A percentile compares a stretch with the other conserved stretches of the same genome.
phyloP scores from a whole-genome alignment of 2,329 filamentous ascomycete species.

The Sporothrix protearum region DNA sequence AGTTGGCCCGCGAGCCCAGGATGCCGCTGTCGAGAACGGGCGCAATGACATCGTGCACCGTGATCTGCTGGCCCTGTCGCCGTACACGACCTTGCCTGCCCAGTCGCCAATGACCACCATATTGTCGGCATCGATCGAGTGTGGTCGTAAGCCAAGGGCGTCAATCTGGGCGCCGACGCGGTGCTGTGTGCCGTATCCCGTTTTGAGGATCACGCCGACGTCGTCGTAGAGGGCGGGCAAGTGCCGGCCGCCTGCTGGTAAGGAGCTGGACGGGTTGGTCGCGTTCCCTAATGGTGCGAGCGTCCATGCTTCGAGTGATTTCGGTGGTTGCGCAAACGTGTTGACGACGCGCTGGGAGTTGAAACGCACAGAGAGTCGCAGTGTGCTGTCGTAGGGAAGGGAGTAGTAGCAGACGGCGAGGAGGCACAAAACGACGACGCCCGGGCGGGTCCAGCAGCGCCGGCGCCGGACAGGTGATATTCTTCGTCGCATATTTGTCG shows the following conservation, averaged over 20 bases:
- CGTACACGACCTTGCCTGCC: conserved; percentile 34
- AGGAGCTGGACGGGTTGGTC: conserved; percentile 30
- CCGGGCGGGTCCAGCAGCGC: conserved; percentile 8
- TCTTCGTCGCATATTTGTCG: conserved; percentile 2
- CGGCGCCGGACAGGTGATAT: conserved; percentile 17
- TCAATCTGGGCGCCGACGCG: conserved; percentile 47
- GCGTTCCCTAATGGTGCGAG: conserved; percentile 18
- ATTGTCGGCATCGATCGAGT: conserved; percentile 40
- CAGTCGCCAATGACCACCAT: conserved; percentile 53
- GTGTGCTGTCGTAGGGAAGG: conserved; percentile 34
- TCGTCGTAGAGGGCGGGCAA: conserved; percentile 45
- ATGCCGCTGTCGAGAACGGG: conserved; percentile 32
- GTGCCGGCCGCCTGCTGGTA: conserved; percentile 23
- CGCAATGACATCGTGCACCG: conserved; percentile 43
- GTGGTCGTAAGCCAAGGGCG: conserved; percentile 41
- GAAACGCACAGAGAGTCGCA: conserved; percentile 33
- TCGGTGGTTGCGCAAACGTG: conserved; percentile 38
- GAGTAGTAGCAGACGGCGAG: conserved; percentile 29
- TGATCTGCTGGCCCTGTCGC: conserved; percentile 31
- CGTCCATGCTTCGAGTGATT: conserved; percentile 20
- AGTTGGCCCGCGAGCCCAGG: conserved; percentile 36
- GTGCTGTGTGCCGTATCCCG: conserved; percentile 52
- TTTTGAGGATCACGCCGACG: conserved; percentile 53
- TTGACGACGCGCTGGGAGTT: conserved; percentile 32
- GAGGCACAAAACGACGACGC: background rate